Percentiles rank a stretch among this genome's conserved stretches.
phyloP scores from a whole-genome alignment of 2,329 filamentous ascomycete species.

The Sporothrix pseudoabietina region DNA sequence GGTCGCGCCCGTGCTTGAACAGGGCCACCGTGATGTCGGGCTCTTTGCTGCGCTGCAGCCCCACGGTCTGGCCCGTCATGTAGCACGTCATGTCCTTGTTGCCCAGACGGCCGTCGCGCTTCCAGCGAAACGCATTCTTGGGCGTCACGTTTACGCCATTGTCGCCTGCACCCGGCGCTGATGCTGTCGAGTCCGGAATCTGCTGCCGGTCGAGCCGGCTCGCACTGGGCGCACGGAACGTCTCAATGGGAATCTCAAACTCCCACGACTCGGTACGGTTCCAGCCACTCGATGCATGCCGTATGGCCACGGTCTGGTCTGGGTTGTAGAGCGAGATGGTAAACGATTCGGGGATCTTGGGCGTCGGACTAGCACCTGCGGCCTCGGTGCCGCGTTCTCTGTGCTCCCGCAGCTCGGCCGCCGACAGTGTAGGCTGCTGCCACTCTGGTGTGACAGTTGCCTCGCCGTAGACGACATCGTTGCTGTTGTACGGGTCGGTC shows the following conservation, averaged over 20 bases:
- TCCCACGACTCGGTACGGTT: slow-evolving; percentile 81
- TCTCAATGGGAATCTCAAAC: slow-evolving; percentile 86
- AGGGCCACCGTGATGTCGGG: slow-evolving; percentile 94
- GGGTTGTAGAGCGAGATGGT: slow-evolving; percentile 91
- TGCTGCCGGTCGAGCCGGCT: slow-evolving; percentile 76
- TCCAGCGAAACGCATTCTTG: slow-evolving; percentile 84
- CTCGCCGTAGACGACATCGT: slow-evolving; percentile 81
- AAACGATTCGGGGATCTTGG: slow-evolving; percentile 76
- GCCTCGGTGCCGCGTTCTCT: slow-evolving; percentile 43
- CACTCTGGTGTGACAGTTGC: slow-evolving; percentile 83
- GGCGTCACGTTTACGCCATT: slow-evolving; percentile 56
- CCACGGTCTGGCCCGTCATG: slow-evolving; percentile 75
- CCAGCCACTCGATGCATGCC: slow-evolving; percentile 74
- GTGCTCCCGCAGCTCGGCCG: slow-evolving; percentile 73
- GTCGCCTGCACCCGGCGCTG: slow-evolving; percentile 43
- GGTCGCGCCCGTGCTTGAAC: slow-evolving; percentile 70
- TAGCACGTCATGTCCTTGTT: slow-evolving; percentile 83
- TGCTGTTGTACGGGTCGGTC: slow-evolving; percentile 74
- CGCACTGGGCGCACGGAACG: slow-evolving; percentile 77
- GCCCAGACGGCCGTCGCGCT: slow-evolving; percentile 79
- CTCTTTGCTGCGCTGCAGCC: slow-evolving; percentile 79
- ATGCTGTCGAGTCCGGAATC: background rate
- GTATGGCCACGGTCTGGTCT: slow-evolving; percentile 76
- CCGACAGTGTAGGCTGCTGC: slow-evolving; percentile 78
- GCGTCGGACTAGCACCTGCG: slow-evolving; percentile 65